These are phyloP conservation scores for Colletotrichum trifolii DNA, from an alignment of 2,329 filamentous ascomycete species.

Conservation along the genomic window DNA sequence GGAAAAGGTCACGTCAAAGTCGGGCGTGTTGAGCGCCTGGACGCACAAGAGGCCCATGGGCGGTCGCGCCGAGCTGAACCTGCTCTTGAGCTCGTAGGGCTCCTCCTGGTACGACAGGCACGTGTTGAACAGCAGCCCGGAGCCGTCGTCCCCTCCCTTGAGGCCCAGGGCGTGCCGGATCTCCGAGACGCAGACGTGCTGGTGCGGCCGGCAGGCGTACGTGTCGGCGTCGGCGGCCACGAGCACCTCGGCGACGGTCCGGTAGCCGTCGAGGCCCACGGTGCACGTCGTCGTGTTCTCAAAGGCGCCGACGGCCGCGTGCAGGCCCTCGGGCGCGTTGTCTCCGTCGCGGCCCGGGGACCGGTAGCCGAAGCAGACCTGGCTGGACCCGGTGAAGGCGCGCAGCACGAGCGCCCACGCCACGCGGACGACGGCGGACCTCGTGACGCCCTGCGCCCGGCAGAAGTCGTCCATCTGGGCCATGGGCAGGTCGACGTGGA, in stretches of 20 bases:
- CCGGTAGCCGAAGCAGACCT: constrained; percentile 66
- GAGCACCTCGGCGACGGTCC: constrained; percentile 47
- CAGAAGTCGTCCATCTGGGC: constrained; percentile 57
- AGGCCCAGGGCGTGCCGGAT: constrained; percentile 59
- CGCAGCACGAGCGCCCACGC: constrained; percentile 70
- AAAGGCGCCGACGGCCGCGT: constrained; percentile 59
- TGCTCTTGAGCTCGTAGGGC: constrained; percentile 48
- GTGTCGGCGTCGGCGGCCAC: constrained; percentile 46
- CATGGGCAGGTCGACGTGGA: constrained; percentile 54
- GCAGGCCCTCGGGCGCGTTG: constrained; percentile 52
- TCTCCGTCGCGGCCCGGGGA: constrained; percentile 57
- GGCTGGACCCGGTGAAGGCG: constrained; percentile 62
- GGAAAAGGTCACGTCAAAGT: constrained; percentile 60
- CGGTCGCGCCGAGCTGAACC: constrained; percentile 42
- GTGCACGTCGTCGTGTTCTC: constrained; percentile 51
- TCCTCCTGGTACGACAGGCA: constrained; percentile 60
- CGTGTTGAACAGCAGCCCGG: constrained; percentile 59
- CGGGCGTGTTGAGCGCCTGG: constrained; percentile 54
- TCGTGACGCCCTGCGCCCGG: constrained; percentile 50
- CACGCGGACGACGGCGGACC: constrained; percentile 64
- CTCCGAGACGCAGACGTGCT: constrained; percentile 57
- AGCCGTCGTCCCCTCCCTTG: constrained; percentile 49
- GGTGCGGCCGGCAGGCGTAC: constrained; percentile 49
- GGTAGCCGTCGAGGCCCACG: constrained; percentile 46
- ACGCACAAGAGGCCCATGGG: constrained; percentile 48